Evolutionary conservation across 2,329 filamentous ascomycete genomes (phyloP), one percentile per base, ranked within the genome.

Genomic region (Plectosphaerella sp.): DNA sequence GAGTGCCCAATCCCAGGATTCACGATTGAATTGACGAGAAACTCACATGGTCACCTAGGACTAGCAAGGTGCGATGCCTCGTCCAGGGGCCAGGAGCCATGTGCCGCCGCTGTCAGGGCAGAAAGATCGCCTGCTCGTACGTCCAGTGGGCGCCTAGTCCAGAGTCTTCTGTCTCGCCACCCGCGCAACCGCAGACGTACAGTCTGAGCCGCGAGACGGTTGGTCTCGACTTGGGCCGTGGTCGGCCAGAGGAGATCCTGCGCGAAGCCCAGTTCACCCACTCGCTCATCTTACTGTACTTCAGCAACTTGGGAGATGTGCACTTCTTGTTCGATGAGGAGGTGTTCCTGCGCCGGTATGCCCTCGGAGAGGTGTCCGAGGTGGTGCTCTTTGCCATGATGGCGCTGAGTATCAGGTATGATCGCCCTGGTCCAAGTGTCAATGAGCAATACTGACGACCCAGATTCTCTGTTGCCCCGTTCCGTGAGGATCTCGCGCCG

Each of bases 341-440:
- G 25, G 45, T 47, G 14, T 47, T 47, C 15, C 45, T 47, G n/a
- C 45, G 45, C 24, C 45, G 45, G 15, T 47, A 47, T 35, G 45
- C 45, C 2, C 45, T 47, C 25, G 35, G 20, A 5, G 45, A 47
- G 45, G 45, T 47, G 1, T 36, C 45, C 9, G 45, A 47, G 15
- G 35, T 47, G 45, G 45, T 47, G 10, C 20, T 47, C 6, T 47
- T 47, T 8, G 45, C 45, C 14, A 47, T 47, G 45, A 47, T 47
- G 45, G 45, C 45, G 12, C n/a, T 47, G 45, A 47, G 45, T 15
- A 47, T 47, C 25, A n/a, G 28, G 28, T 33, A 33, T 33, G 28
- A 33, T 33, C 28, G 22, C 22, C 22, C 5, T 22, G 4, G 28
- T 10, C 28, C 4, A 10, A 9, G 4, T 33, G 8, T 33, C 28